Evolutionary conservation across 768 basidiomycete genomes (phyloP).

Genomic region (Leccinum subtestaceum): DNA sequence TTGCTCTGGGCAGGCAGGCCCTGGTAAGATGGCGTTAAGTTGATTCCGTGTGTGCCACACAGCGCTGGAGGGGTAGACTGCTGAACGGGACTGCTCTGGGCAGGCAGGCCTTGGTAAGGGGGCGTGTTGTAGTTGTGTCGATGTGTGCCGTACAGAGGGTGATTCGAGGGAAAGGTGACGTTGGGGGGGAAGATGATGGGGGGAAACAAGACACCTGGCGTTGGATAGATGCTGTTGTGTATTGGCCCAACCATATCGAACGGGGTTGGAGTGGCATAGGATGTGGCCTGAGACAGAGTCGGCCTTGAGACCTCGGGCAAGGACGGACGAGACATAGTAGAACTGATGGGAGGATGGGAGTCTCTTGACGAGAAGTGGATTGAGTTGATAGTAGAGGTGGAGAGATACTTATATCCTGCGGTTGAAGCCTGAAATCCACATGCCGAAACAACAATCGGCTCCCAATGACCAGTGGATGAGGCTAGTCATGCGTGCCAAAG

Average conservation of each 20-base stretch:
- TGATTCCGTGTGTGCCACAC: too few species aligned
- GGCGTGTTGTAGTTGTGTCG: too few species aligned
- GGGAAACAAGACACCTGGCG: neutral
- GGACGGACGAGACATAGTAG: neutral
- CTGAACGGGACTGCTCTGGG: neutral
- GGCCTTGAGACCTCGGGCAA: neutral
- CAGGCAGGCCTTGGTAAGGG: too few species aligned
- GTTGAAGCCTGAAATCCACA: neutral
- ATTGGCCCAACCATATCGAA: too few species aligned
- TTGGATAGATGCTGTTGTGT: neutral
- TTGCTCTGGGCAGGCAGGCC: too few species aligned
- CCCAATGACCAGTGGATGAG: too few species aligned
- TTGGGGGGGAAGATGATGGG: neutral
- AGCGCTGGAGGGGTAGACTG: too few species aligned
- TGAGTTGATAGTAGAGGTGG: neutral
- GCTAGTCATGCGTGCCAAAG: neutral
- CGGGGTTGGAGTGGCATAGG: neutral
- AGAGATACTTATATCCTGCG: neutral
- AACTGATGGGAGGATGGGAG: neutral
- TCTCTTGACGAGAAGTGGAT: neutral
- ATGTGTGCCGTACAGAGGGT: neutral
- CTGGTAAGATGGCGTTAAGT: too few species aligned
- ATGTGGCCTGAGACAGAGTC: neutral
- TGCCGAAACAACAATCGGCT: neutral
- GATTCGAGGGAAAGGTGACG: neutral